Conservation (phyloP, 116 monocot species). For the Trichopus zeylanicus region DNA sequence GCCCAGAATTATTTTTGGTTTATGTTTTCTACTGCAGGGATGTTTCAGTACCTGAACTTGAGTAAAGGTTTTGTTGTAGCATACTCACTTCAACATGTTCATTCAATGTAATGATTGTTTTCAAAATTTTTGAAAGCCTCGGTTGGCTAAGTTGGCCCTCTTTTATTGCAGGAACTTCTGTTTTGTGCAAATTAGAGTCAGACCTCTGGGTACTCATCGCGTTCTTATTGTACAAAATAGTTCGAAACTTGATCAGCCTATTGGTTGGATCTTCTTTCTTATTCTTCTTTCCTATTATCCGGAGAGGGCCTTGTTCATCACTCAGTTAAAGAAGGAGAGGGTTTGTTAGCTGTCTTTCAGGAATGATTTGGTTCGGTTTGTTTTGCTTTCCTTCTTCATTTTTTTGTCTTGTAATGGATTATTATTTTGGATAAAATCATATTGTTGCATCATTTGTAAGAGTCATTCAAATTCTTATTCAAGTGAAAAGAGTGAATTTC, state of each 20-base stretch:
- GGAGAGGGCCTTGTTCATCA: background rate
- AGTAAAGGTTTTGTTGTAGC: too few species aligned
- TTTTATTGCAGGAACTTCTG: background rate
- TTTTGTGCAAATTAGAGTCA: background rate
- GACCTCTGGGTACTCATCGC: background rate
- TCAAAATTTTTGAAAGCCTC: too few species aligned
- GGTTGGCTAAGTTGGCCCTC: too few species aligned
- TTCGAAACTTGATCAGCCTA: background rate
- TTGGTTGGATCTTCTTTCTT: background rate
- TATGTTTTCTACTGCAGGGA: too few species aligned
- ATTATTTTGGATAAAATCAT: background rate
- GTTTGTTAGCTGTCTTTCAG: background rate
- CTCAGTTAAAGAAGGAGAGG: background rate
- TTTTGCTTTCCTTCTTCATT: background rate
- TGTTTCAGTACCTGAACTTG: too few species aligned
- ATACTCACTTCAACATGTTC: too few species aligned
- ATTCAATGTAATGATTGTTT: too few species aligned
- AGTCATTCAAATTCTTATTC: too few species aligned
- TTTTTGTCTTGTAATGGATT: background rate
- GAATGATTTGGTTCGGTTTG: background rate
- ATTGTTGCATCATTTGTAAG: background rate
- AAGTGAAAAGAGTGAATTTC: too few species aligned
- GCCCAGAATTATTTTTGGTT: too few species aligned
- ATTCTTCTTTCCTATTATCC: background rate
- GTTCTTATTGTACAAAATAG: background rate